Base-by-base conservation (phyloP, 2,329 filamentous ascomycete species). In the Achaetomium macrosporum region DNA sequence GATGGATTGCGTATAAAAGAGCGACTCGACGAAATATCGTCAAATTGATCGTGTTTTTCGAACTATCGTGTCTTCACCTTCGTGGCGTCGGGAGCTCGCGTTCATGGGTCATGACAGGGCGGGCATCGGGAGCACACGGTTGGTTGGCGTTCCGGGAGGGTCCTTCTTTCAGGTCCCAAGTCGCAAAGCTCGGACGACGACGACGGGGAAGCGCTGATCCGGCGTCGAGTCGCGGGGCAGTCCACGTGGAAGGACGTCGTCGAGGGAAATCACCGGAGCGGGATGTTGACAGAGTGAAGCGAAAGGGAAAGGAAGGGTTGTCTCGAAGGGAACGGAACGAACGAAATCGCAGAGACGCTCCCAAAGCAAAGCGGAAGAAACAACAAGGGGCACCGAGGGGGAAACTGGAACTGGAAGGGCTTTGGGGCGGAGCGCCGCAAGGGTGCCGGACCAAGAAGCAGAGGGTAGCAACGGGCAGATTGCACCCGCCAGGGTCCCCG, bases 21-120 rank as follows among this genome's bases (percentile, higher is more conserved):
- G 73, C 64, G 73, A 71, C 70, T 71, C 66, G 73, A 74, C 72
- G 71, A 72, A 65, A 69, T 68, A 61, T 72, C 71, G 73, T 73
- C 71, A 62, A 66, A 65, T 57, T 51, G 53, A 45, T 54, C 44
- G 17, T 46, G 35, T 50, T 56, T 53, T 46, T 35, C 36, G 57
- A 56, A 50, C 56, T 53, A 60, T 53, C 46, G 45, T 55, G 60
- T 58, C 57, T 61, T 65, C 59, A 64, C 57, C 59, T 52, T 57
- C 56, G 60, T 55, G 55, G 57, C 47, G 52, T 58, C 51, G 57
- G 43, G 39, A 53, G 36, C 53, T 60, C 58, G 57, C 57, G 57
- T 59, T 55, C 54, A 56, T 54, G 56, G 58, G 52, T 65, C 63
- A 66, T 62, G 57, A 59, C 62, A 61, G 51, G 55, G 52, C 58